phyloP scores from a whole-genome alignment of 148 eudicot species.

The Diospyros kaki region DNA sequence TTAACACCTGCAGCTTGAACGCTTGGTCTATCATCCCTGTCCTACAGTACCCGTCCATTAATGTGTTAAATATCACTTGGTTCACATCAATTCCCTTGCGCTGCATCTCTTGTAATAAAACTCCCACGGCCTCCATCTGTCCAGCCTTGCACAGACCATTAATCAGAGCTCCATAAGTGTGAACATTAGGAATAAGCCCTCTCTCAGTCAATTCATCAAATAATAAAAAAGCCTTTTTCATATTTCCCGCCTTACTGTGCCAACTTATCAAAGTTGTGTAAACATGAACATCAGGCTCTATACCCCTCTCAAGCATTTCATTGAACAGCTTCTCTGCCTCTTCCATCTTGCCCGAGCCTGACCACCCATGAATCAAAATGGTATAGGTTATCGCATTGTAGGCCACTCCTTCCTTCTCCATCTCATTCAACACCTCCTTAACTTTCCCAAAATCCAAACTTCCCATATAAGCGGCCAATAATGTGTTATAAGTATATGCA shows the following conservation, averaged over 20 bases:
- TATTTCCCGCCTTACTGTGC: constrained; percentile 42
- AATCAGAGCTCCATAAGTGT: constrained; percentile 70
- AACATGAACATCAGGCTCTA: constrained; percentile 46
- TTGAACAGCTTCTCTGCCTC: constrained; percentile 55
- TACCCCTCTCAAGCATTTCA: constrained; percentile 47
- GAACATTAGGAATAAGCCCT: constrained; percentile 55
- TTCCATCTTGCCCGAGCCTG: constrained; percentile 39
- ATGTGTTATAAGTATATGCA: constrained; percentile 57
- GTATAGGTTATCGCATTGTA: constrained; percentile 67
- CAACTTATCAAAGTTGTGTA: constrained; percentile 62
- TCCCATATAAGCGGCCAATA: constrained; percentile 53
- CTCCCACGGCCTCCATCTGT: constrained; percentile 61
- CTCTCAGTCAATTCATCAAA: constrained; percentile 72
- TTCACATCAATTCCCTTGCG: constrained; percentile 60
- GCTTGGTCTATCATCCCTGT: constrained; percentile 71
- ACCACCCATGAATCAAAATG: constrained; percentile 48
- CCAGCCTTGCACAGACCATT: constrained; percentile 76
- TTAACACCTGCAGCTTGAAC: constrained; percentile 36
- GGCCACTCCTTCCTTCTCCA: constrained; percentile 52
- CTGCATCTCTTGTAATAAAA: constrained; percentile 71
- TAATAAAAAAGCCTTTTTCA: constrained; percentile 57
- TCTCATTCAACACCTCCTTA: constrained; percentile 34
- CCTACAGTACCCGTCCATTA: constrained; percentile 73
- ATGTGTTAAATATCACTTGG: constrained; percentile 57
- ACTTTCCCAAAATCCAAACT: constrained; percentile 37